Evolutionary conservation across 179 eudicot species (phyloP), one percentile per base, ranked within the genome.

Genomic region (Actinidia chinensis): DNA sequence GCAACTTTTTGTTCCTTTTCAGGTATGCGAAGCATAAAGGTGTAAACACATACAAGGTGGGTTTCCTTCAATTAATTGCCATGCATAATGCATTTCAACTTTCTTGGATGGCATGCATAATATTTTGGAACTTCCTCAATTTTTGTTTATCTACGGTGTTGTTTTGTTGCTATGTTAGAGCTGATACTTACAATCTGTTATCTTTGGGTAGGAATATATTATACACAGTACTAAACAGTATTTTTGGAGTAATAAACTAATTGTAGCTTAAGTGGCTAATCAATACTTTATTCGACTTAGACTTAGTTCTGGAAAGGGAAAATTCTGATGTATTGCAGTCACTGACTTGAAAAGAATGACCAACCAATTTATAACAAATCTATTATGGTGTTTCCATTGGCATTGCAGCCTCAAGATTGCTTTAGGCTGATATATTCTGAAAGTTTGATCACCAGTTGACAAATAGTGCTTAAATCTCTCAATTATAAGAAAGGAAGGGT

Each of bases 1-100:
- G n/a, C 46, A 40, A 46, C 36, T 10, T 42, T 61, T 47, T 28
- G 20, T 58, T 54, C 36, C 33, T 8, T 65, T 63, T 55, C 75
- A 80, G 82, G 63, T 66, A 40, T 8, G 52, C 51, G 48, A 80
- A 58, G 54, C 79, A 48, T 52, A 67, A 56, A 59, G 75, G 63
- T 52, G 28, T 48, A 18, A 36, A 75, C 54, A 23, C 20, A 4
- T 59, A 64, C 54, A 75, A 68, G 74, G 83, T 75, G 55, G 48
- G 76, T 63, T 67, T 55, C 22, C 46, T 68, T 43, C 20, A 13
- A 22, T 46, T 68, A 46, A 69, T 47, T 69, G 15, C 36, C 33
- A 64, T 64, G 55, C 52, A n/a, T n/a, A n/a, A n/a, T n/a, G n/a
- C 1, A 6, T 28, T 46, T 56, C 47, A 60, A 22, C 20, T 4